These are phyloP conservation scores for Rhizomucor miehei DNA, from an alignment of 371 early-diverging fungal species.

Conservation along the genomic window DNA sequence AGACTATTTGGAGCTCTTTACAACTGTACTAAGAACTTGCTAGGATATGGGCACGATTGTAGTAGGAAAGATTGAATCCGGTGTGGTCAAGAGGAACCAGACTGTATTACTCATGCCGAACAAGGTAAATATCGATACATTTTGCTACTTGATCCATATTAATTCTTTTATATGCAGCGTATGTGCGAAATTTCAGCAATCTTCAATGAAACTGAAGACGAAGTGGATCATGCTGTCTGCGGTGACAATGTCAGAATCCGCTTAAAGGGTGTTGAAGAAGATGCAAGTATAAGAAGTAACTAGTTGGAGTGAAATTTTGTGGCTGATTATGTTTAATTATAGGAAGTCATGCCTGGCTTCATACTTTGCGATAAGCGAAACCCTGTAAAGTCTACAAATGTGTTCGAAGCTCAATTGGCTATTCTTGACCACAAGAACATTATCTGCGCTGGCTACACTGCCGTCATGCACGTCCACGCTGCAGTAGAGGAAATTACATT, in stretches of 20 bases:
- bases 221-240: slow-evolving; percentile 73
- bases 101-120: slow-evolving; percentile 90
- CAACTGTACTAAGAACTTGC: background rate
- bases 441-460: slow-evolving; percentile 91
- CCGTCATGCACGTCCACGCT: slow-evolving; percentile 91
- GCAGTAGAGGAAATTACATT: slow-evolving; percentile 86
- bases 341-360: slow-evolving; percentile 83
- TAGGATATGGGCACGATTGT: slow-evolving; percentile 96
- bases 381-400: slow-evolving; percentile 75
- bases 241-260: slow-evolving; percentile 95
- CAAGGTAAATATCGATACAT: slow-evolving; percentile 47
- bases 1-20: too few relatives aligned
- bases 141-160: background rate
- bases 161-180: slow-evolving; percentile 20
- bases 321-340: slow-evolving; percentile 2
- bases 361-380: slow-evolving; percentile 77
- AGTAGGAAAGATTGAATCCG: slow-evolving; percentile 95
- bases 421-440: slow-evolving; percentile 94
- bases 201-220: slow-evolving; percentile 79
- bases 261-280: slow-evolving; percentile 92
- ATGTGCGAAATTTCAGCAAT: slow-evolving; percentile 76
- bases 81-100: slow-evolving; percentile 84
- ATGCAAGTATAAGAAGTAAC: slow-evolving; percentile 37
- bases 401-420: slow-evolving; percentile 85
- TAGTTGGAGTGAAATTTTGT: background rate